Evolutionary conservation across 805 yeast genomes (phyloP), one percentile per base, ranked within the genome.

Genomic region (Limtongia smithiae): DNA sequence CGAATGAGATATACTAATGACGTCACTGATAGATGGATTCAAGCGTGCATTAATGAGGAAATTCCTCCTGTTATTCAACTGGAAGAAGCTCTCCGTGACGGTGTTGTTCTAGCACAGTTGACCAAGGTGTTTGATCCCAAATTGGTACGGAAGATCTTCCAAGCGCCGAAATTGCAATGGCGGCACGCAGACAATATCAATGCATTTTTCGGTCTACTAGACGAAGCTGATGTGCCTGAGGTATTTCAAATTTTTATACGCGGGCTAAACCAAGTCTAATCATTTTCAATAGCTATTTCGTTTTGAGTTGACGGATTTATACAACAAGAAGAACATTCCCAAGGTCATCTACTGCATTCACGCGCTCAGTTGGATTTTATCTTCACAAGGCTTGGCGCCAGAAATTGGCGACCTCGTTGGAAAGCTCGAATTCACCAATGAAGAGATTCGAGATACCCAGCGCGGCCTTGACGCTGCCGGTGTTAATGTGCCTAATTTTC

Each of bases 161-260:
- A 77, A 60, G 79, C 79, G 41, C 76, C 76, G 59, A 48, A 46
- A 43, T 73, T 90, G 34, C 90, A 88, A 64, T 93, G 87, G 71
- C 81, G 85, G 54, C 96, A 88, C 65, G 87, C 96, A 0, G 97
- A 93, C 63, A 93, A 93, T 64, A 91, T 93, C 63, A 87, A 88
- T 60, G 73, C 81, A 20, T 90, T 91, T 65, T 83, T 91, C 64
- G 57, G 60, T 17, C 77, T 91, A 48, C 71, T 88, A 27, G 82
- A 79, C 48, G 77, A 72, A 50, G 74, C 88, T 52, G 81, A 79
- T 24, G 80, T 93, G 57, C 98, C 97, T 0, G 90, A 86, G 48
- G 74, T 89, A 32, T 12, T 44, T 40, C 36, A 4, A 24, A 4
- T 31, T 28, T 4, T 32, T 32, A n/a, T 11, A n/a, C n/a, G n/a